Percentiles rank a stretch among this genome's conserved stretches.
These are phyloP conservation scores for Mycena filopes DNA, from an alignment of 768 basidiomycete species.

Conservation along the genomic window DNA sequence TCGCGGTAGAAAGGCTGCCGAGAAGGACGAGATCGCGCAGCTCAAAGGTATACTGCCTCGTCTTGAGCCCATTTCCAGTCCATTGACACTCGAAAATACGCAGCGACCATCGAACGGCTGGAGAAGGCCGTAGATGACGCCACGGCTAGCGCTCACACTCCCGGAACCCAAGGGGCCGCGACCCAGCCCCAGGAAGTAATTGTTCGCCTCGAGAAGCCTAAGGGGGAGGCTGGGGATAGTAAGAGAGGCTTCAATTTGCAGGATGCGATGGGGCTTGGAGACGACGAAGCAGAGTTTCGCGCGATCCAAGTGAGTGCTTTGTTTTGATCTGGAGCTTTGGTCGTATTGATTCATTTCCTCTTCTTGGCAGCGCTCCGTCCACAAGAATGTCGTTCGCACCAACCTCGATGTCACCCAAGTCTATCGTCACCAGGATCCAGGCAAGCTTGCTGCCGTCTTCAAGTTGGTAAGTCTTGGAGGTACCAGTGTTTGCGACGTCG, in stretches of 20 bases:
- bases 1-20: not conserved
- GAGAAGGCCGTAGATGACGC: conserved; percentile 28
- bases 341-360: not conserved
- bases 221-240: conserved; percentile 21
- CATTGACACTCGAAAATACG: not conserved
- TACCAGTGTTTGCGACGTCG: not conserved
- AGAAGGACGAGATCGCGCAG: not conserved
- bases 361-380: conserved; percentile 1
- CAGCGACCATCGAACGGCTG: not conserved
- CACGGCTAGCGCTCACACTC: too few relatives aligned
- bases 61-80: not conserved
- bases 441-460: conserved; percentile 1
- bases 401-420: not conserved
- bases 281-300: not conserved
- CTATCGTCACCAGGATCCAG: conserved; percentile 10
- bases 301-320: not conserved
- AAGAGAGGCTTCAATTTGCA: conserved; percentile 23
- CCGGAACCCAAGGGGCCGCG: too few relatives aligned
- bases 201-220: conserved; percentile 16
- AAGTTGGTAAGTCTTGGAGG: conserved; percentile 15
- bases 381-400: conserved; percentile 6
- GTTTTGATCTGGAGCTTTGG: not conserved
- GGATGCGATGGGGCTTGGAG: not conserved
- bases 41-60: not conserved
- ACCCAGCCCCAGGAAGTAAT: too few relatives aligned